Evolutionary conservation across 2,329 filamentous ascomycete genomes (phyloP).

Genomic region (Aspergillus pseudoterreus): DNA sequence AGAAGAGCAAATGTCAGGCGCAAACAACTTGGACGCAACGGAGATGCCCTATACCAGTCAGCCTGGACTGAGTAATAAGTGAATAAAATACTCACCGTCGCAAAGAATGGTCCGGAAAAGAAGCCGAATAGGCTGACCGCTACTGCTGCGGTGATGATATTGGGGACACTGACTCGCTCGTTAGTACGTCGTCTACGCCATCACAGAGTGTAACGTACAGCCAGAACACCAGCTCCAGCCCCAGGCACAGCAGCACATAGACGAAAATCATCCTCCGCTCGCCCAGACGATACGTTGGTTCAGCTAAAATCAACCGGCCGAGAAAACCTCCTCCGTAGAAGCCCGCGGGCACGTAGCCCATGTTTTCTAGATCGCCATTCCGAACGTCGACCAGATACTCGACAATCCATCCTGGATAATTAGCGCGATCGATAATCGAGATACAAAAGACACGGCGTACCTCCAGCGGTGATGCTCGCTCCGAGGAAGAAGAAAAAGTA

Average conservation of each 20-base stretch:
- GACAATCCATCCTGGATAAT: conserved; percentile 58
- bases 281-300: conserved; percentile 57
- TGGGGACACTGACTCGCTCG: conserved; percentile 32
- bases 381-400: conserved; percentile 62
- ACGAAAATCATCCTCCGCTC: conserved; percentile 56
- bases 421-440: neutral
- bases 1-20: conserved; percentile 45
- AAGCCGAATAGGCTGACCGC: conserved; percentile 55
- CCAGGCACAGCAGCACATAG: conserved; percentile 52
- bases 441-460: conserved; percentile 15
- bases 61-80: neutral
- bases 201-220: conserved; percentile 25
- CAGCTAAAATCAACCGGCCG: conserved; percentile 55
- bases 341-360: conserved; percentile 61
- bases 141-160: conserved; percentile 50
- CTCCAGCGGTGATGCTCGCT: conserved; percentile 49
- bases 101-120: conserved; percentile 58
- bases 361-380: conserved; percentile 52
- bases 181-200: neutral
- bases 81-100: conserved; percentile 39
- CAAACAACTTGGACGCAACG: conserved; percentile 52
- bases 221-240: conserved; percentile 59
- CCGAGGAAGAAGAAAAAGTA: conserved; percentile 65
- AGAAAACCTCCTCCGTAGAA: conserved; percentile 58
- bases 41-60: conserved; percentile 38